These are phyloP conservation scores for Clarireedia sp. DNA, from an alignment of 2,329 filamentous ascomycete genomes.

Conservation along the genomic window DNA sequence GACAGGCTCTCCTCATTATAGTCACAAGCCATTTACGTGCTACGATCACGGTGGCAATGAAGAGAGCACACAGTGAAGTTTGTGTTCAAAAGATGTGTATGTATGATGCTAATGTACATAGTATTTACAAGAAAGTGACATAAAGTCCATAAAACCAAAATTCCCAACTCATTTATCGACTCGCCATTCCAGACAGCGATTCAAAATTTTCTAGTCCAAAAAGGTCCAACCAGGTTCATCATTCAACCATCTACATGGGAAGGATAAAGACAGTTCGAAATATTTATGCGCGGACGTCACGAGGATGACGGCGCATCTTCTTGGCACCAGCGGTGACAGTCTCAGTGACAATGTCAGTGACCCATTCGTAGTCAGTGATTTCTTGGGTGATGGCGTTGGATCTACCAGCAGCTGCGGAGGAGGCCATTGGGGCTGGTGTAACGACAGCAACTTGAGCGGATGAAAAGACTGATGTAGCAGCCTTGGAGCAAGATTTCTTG, in stretches of 20 bases:
- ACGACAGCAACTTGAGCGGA: not conserved
- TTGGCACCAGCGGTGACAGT: conserved; percentile 1
- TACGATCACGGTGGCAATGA: too few species aligned
- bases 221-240: not conserved
- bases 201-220: not conserved
- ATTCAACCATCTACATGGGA: not conserved
- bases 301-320: not conserved
- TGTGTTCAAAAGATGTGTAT: too few species aligned
- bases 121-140: conserved; percentile 4
- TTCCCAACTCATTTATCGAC: not conserved
- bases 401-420: not conserved
- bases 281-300: not conserved
- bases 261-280: not conserved
- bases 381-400: not conserved
- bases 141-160: not conserved
- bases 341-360: conserved; percentile 3
- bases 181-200: not conserved
- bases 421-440: not conserved
- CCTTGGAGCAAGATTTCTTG: not conserved
- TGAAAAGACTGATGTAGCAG: not conserved
- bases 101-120: not conserved
- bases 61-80: too few species aligned
- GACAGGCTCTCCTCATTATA: too few species aligned
- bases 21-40: too few species aligned
- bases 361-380: not conserved